These are phyloP conservation scores for Eremothecium cymbalariae DNA, from an alignment of 1,139 yeast species.

Conservation along the genomic window DNA sequence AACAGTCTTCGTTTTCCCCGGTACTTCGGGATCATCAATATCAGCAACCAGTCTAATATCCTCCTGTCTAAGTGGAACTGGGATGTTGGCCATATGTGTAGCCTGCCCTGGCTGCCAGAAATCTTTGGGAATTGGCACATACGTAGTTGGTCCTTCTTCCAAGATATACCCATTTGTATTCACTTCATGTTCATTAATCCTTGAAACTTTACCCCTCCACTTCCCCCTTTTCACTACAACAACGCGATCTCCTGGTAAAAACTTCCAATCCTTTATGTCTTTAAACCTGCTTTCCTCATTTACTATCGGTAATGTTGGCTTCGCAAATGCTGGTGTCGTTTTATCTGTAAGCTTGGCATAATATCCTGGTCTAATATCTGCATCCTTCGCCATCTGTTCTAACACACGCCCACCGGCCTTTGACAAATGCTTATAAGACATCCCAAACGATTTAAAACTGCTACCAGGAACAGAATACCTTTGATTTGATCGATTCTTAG, in stretches of 20 bases:
- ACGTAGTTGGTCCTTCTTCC: slow-evolving; percentile 49
- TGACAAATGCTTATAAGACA: slow-evolving; percentile 23
- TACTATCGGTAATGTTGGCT: slow-evolving; percentile 30
- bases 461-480: too few species aligned
- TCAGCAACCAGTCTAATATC: slow-evolving; percentile 74
- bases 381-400: slow-evolving; percentile 12
- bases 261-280: slow-evolving; percentile 41
- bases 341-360: slow-evolving; percentile 24
- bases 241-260: slow-evolving; percentile 56
- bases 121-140: slow-evolving; percentile 54
- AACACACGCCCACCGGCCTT: slow-evolving; percentile 27
- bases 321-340: slow-evolving; percentile 33
- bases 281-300: slow-evolving; percentile 36
- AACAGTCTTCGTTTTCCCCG: slow-evolving; percentile 44
- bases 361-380: slow-evolving; percentile 8
- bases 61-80: slow-evolving; percentile 51
- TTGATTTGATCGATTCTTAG: too few species aligned
- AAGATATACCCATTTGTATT: slow-evolving; percentile 47
- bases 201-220: slow-evolving; percentile 64
- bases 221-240: slow-evolving; percentile 54
- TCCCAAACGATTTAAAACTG: too few species aligned
- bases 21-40: slow-evolving; percentile 45
- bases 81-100: slow-evolving; percentile 55
- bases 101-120: slow-evolving; percentile 70
- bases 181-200: slow-evolving; percentile 40